Evolutionary conservation across 768 basidiomycete genomes (phyloP), one percentile per base, ranked within the genome.

Genomic region (Glaciozyma martinii): DNA sequence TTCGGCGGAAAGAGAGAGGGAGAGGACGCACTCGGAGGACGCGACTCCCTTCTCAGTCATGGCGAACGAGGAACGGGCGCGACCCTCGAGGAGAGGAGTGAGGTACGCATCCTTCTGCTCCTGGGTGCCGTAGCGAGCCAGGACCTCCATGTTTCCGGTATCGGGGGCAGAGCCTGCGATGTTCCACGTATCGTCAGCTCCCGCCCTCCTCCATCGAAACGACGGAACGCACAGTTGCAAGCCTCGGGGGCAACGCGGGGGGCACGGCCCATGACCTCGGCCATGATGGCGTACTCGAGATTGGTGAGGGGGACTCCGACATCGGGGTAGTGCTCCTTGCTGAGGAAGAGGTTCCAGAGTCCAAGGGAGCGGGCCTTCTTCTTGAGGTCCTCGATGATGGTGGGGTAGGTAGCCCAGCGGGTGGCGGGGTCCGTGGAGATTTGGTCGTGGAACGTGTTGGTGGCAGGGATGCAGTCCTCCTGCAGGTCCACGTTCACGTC

Each of bases 131-230:
- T 93, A 99, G 62, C 88, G 83, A 42, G 95, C 95, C 65, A 99
- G 80, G 27, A 99, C 91, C 89, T 99, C 93, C 92, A 97, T 97
- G 76, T 97, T 97, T 2, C 93, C 94, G 21, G 94, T 98, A 77
- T 98, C 94, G 53, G 66, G 58, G 37, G 50, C 32, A 32, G 18
- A 19, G 18, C 54, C 29, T 43, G 46, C 15, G 57, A 32, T 8
- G n/a, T 21, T 32, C n/a, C n/a, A 29, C 15, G n/a, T 47, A 46
- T 44, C 19, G 43, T 7, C 8, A 63, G 32, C 30, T 23, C 44
- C 65, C 44, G 30, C 66, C 37, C 10, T 33, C 33, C 37, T 40
- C 37, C 37, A 12, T 13, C 37, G 7, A 40, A 13, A 40, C 37
- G 37, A 40, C 37, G 37, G 19, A 93, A 92, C 30, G 92, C 85